Percentiles rank a stretch among this genome's conserved stretches.
Conservation (phyloP, 2,329 filamentous ascomycete genomes). For the Cordyceps farinosa region DNA sequence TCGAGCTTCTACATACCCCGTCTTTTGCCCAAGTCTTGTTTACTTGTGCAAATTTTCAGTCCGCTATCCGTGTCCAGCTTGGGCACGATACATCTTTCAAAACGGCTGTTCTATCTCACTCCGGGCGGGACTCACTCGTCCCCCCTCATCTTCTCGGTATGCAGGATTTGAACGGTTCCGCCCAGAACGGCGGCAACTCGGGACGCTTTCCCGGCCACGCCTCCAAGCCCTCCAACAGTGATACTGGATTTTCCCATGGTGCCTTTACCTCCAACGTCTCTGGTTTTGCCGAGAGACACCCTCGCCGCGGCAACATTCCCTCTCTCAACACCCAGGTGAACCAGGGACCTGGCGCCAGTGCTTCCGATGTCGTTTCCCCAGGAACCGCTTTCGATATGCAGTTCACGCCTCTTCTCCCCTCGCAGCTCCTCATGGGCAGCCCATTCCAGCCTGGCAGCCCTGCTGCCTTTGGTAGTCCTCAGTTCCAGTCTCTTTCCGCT, state of each 20-base stretch:
- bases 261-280: slow-evolving; percentile 84
- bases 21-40: background rate
- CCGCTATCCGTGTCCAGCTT: slow-evolving; percentile 42
- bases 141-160: slow-evolving; percentile 85
- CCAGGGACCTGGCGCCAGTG: slow-evolving; percentile 47
- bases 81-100: slow-evolving; percentile 62
- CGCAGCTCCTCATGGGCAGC: slow-evolving; percentile 88
- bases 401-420: slow-evolving; percentile 92
- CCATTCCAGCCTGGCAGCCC: slow-evolving; percentile 96
- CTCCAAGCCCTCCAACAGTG: slow-evolving; percentile 77
- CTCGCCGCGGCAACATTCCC: slow-evolving; percentile 80
- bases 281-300: slow-evolving; percentile 83
- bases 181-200: slow-evolving; percentile 53
- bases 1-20: background rate
- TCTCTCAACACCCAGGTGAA: slow-evolving; percentile 82
- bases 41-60: background rate
- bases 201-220: slow-evolving; percentile 64
- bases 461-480: slow-evolving; percentile 81
- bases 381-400: slow-evolving; percentile 96
- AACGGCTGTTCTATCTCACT: slow-evolving; percentile 78
- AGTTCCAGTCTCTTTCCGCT: slow-evolving; percentile 79
- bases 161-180: slow-evolving; percentile 66
- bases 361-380: slow-evolving; percentile 76
- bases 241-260: slow-evolving; percentile 88
- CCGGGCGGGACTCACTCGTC: slow-evolving; percentile 78